Conservation (phyloP, 1,284 basidiomycete species). For the Moniliella sp. region DNA sequence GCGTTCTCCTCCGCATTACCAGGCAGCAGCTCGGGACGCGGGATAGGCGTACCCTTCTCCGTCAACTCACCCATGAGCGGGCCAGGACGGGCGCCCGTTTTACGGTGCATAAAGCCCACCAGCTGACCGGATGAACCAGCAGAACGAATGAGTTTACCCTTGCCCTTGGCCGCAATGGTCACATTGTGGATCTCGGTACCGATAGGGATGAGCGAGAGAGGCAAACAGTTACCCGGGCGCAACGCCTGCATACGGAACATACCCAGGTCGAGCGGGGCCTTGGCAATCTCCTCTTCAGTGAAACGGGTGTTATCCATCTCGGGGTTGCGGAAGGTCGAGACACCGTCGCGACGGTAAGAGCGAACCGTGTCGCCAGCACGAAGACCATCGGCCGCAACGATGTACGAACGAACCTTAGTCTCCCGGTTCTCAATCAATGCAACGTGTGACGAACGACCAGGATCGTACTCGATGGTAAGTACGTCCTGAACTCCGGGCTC, state of each 20-base stretch:
- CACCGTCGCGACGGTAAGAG: conserved; percentile 49
- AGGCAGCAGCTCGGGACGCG: too few species aligned
- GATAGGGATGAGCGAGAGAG: conserved; percentile 71
- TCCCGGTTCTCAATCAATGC: conserved; percentile 50
- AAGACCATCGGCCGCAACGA: conserved; percentile 71
- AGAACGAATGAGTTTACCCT: conserved; percentile 62
- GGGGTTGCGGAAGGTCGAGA: conserved; percentile 66
- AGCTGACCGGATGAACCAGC: conserved; percentile 72
- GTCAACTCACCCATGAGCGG: too few species aligned
- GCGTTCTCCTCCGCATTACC: too few species aligned
- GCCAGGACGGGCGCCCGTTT: not conserved
- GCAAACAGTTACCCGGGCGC: conserved; percentile 78
- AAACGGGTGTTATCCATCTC: conserved; percentile 33
- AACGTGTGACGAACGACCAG: conserved; percentile 75
- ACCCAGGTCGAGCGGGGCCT: conserved; percentile 49
- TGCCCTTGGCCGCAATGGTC: conserved; percentile 53
- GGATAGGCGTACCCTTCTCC: too few species aligned
- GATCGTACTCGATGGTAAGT: conserved; percentile 86
- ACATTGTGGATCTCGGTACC: conserved; percentile 78
- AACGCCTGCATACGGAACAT: conserved; percentile 63
- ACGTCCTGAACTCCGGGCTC: conserved; percentile 65
- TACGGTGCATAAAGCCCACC: conserved; percentile 12
- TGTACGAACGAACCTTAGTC: conserved; percentile 52
- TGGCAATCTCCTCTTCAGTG: not conserved
- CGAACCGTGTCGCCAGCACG: conserved; percentile 69